phyloP scores from a whole-genome alignment of 2,329 filamentous ascomycete genomes.

The Plenodomus tracheiphilus region DNA sequence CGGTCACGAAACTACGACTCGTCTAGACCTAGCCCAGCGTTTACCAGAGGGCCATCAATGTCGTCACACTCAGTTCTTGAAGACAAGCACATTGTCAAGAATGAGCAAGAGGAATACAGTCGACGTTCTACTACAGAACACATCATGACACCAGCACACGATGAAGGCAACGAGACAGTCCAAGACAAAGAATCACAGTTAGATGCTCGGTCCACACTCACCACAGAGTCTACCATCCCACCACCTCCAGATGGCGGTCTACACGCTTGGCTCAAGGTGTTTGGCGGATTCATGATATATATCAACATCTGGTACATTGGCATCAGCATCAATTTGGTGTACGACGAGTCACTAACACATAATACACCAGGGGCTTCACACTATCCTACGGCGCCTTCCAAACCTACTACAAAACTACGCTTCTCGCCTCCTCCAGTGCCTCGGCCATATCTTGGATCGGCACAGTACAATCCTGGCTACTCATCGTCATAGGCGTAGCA shows the following conservation, averaged over 20 bases:
- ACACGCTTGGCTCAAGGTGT: conserved; percentile 45
- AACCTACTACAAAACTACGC: conserved; percentile 49
- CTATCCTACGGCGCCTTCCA: conserved; percentile 50
- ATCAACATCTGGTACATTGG: conserved; percentile 43
- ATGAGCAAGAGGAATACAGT: conserved; percentile 20
- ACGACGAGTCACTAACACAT: conserved; percentile 2
- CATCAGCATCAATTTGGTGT: not conserved
- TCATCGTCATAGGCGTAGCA: conserved; percentile 58
- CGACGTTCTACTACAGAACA: conserved; percentile 10
- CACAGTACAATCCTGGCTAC: conserved; percentile 49
- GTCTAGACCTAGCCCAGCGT: no score
- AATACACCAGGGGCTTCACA: conserved; percentile 43
- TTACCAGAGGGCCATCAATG: not conserved
- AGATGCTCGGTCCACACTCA: conserved; percentile 23
- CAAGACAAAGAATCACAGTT: conserved; percentile 21
- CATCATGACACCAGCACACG: not conserved
- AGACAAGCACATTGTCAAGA: conserved; percentile 17
- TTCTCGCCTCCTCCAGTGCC: conserved; percentile 41
- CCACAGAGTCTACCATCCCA: conserved; percentile 32
- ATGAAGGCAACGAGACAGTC: conserved; percentile 3
- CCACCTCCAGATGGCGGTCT: conserved; percentile 43
- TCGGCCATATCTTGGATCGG: conserved; percentile 53
- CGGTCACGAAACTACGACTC: no score
- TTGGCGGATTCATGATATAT: conserved; percentile 45
- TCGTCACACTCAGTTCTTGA: conserved; percentile 15